Base-by-base conservation (phyloP, 148 eudicot species). In the Silene uniflora region DNA sequence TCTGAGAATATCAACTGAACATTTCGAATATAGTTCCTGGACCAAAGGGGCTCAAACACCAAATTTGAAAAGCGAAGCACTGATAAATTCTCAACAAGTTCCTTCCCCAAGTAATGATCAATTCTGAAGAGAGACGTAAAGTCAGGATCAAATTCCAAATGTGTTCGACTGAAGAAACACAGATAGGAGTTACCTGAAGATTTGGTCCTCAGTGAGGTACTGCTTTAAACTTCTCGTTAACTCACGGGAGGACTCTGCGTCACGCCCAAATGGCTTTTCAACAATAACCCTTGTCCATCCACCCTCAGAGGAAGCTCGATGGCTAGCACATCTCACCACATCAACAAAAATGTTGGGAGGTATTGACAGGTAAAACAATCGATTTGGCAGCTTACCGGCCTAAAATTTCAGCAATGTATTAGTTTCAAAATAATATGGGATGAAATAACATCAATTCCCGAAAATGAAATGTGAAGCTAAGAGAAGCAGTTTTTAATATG, bases 221-320 rank as follows among this genome's bases (percentile, higher is more conserved):
- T 73, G 77, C 77, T 83, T 87, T 44, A 93, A 83, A 82, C 84
- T 82, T 55, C 76, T 77, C 2, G 93, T 93, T 21, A 91, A 88
- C 68, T 86, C 85, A 63, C 82, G 79, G 54, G 97, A 91, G 18
- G 98, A 89, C 58, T 86, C 81, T 5, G 89, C 75, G 67, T 89
- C 98, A 42, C 87, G 87, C 56, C 98, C 98, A 83, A 93, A 93
- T 77, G 98, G 98, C 81, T 93, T 93, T 84, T 93, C 98, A 27
- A 93, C 90, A 62, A 93, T 93, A 54, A 93, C 88, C 69, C 98
- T 82, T 59, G 89, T 93, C 98, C 98, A 93, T 18, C 98, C 98
- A 65, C 80, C 85, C 67, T 76, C 73, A 3, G 92, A 83, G 67
- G 91, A 86, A 75, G 98, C 97, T 83, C 69, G 78, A 23, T 62